These are phyloP conservation scores for Chrysoporthe puriensis DNA, from an alignment of 2,329 filamentous ascomycete species.

Conservation along the genomic window DNA sequence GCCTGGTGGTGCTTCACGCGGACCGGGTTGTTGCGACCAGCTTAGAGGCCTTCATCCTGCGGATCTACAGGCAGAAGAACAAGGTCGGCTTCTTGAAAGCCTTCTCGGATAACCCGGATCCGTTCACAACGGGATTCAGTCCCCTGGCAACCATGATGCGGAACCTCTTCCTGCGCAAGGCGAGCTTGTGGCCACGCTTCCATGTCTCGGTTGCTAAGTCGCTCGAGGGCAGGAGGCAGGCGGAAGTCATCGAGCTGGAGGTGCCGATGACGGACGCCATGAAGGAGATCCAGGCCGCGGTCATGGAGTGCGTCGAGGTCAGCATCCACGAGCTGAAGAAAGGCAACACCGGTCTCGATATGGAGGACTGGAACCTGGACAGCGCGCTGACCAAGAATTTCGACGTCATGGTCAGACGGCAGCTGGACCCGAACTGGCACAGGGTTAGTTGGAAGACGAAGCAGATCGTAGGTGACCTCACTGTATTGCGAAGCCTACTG, in stretches of 20 bases:
- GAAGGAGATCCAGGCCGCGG: conserved; percentile 89
- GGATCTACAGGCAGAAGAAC: conserved; percentile 93
- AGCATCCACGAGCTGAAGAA: conserved; percentile 95
- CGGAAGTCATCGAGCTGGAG: conserved; percentile 95
- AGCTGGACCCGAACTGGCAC: conserved; percentile 97
- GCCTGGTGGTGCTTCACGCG: conserved; percentile 84
- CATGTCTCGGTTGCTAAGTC: conserved; percentile 88
- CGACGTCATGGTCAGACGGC: conserved; percentile 82
- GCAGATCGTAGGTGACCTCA: conserved; percentile 90
- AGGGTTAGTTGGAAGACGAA: conserved; percentile 92
- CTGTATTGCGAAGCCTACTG: conserved; percentile 79
- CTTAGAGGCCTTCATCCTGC: conserved; percentile 90
- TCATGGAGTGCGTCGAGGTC: conserved; percentile 94
- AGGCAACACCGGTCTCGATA: conserved; percentile 84
- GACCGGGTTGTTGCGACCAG: conserved; percentile 86
- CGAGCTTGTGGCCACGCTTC: conserved; percentile 90
- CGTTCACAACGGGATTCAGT: conserved; percentile 85
- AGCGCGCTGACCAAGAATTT: conserved; percentile 92
- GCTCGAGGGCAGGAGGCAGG: conserved; percentile 87
- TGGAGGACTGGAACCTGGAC: conserved; percentile 96
- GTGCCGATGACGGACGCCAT: conserved; percentile 95
- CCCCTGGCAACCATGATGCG: conserved; percentile 89
- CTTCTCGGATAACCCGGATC: conserved; percentile 91
- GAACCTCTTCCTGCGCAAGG: conserved; percentile 87
- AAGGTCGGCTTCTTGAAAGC: conserved; percentile 93